Evolutionary conservation across 2,329 filamentous ascomycete genomes (phyloP).

Genomic region (Aureobasidium sp.): DNA sequence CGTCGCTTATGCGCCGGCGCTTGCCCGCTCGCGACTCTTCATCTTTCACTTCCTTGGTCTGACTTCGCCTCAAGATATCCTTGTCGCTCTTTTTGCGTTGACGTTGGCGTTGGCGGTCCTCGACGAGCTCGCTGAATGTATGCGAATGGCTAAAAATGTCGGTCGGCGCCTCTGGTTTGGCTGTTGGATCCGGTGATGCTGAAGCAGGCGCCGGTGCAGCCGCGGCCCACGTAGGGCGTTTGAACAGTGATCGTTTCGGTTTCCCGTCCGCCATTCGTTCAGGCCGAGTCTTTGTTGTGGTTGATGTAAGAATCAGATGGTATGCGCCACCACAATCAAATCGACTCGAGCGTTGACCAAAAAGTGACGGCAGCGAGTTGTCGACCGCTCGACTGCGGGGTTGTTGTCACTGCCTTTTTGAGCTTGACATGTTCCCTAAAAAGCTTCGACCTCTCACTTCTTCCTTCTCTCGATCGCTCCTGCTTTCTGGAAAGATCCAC

Average conservation of each 20-base stretch:
- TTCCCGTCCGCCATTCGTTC: constrained; percentile 2
- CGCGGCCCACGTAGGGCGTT: constrained; percentile 14
- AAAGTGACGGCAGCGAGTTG: constrained; percentile 1
- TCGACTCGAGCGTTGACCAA: background rate
- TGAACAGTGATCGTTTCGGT: constrained; percentile 15
- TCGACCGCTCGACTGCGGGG: background rate
- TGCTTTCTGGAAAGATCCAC: background rate
- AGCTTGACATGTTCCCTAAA: background rate
- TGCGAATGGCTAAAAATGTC: constrained; percentile 39
- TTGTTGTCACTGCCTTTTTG: background rate
- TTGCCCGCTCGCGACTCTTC: constrained; percentile 16
- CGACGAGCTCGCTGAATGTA: constrained; percentile 31
- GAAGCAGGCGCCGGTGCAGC: background rate
- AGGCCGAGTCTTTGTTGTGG: background rate
- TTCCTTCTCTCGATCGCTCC: background rate
- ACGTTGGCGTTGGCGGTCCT: constrained; percentile 29
- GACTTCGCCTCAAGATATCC: constrained; percentile 1
- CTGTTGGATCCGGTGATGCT: background rate
- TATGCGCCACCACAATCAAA: background rate
- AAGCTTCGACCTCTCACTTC: background rate
- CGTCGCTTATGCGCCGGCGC: constrained; percentile 22
- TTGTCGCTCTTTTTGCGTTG: constrained; percentile 23
- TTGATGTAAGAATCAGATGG: background rate
- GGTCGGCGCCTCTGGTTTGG: constrained; percentile 18
- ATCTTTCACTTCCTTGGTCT: background rate